Conservation (phyloP, 139 green algal species). For the Tetratostichococcus sp. region DNA sequence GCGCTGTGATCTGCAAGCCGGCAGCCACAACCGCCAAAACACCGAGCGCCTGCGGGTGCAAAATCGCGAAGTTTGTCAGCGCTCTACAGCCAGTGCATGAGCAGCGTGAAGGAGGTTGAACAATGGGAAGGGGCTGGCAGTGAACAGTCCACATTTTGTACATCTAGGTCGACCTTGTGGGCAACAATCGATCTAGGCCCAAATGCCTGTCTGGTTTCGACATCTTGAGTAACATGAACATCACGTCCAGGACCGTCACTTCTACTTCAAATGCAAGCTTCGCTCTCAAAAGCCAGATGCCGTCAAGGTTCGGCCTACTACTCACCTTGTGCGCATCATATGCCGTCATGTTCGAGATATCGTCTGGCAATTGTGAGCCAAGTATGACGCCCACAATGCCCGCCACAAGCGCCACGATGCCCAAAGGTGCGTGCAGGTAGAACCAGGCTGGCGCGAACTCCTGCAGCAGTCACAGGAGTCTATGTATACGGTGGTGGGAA, state of each 20-base stretch:
- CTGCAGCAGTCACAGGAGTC: neutral
- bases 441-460: neutral
- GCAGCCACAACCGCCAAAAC: neutral
- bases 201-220: too few relatives aligned
- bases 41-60: neutral
- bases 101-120: too few relatives aligned
- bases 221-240: too few relatives aligned
- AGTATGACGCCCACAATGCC: neutral
- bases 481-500: neutral
- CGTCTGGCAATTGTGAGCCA: neutral
- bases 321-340: neutral
- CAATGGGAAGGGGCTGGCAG: too few relatives aligned
- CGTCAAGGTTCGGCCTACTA: neutral
- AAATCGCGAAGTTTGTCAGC: too few relatives aligned
- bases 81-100: too few relatives aligned
- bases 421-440: neutral
- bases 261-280: too few relatives aligned
- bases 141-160: too few relatives aligned
- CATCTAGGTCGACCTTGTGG: too few relatives aligned
- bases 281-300: neutral
- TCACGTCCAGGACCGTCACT: too few relatives aligned
- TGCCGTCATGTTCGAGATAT: neutral
- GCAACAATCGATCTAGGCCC: too few relatives aligned
- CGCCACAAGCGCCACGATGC: neutral
- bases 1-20: neutral